Evolutionary conservation across 768 basidiomycete species (phyloP).

Genomic region (Lactarius evosmus): DNA sequence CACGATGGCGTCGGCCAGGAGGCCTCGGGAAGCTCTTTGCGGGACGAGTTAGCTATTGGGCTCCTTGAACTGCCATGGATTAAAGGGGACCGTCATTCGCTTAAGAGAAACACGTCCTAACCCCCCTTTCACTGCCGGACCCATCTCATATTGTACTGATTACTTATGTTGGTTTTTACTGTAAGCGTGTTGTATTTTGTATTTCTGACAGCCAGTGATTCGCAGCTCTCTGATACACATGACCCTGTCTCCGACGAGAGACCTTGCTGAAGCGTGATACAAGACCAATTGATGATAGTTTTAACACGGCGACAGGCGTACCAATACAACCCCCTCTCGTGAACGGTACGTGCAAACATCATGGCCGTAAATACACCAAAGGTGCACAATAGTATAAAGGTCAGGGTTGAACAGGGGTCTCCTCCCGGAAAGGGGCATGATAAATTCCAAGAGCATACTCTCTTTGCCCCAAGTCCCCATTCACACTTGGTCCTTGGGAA

Average conservation of each 20-base stretch:
- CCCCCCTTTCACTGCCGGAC: not conserved
- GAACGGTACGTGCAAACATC: not conserved
- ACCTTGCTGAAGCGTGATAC: not conserved
- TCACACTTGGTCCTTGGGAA: constrained; percentile 1
- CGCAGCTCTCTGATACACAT: not conserved
- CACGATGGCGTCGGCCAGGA: not conserved
- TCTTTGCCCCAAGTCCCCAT: constrained; percentile 11
- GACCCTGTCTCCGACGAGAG: not conserved
- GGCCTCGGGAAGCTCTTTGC: not conserved
- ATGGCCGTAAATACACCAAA: not conserved
- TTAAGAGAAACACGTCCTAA: not conserved
- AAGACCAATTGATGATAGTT: not conserved
- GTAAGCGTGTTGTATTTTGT: not conserved
- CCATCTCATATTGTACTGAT: not conserved
- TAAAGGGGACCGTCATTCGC: not conserved
- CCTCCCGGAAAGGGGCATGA: constrained; percentile 21
- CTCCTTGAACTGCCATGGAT: constrained; percentile 19
- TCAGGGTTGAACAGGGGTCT: not conserved
- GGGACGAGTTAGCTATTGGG: constrained; percentile 19
- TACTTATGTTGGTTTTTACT: not conserved
- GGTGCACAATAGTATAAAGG: not conserved
- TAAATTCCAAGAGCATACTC: constrained; percentile 24
- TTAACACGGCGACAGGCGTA: not conserved
- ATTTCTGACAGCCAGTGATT: not conserved
- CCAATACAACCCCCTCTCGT: not conserved